Evolutionary conservation across 2,329 filamentous ascomycete genomes (phyloP).

Genomic region (Colletotrichum magnum): DNA sequence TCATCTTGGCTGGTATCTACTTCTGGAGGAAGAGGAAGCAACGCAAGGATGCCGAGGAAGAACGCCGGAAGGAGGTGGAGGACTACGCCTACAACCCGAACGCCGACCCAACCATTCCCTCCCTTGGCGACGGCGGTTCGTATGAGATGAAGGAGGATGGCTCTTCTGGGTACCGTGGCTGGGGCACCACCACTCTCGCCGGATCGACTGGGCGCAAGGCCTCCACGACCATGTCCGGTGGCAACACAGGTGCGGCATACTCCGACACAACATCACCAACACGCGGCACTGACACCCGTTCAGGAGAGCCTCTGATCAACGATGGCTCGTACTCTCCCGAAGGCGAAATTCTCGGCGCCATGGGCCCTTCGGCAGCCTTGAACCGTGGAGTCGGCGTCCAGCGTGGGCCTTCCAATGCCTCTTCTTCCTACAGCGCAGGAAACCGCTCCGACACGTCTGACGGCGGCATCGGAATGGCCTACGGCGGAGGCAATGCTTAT

Average conservation of each 20-base stretch:
- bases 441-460: slow-evolving; percentile 81
- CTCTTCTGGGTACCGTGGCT: slow-evolving; percentile 88
- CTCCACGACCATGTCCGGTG: slow-evolving; percentile 90
- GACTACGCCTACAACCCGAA: slow-evolving; percentile 99
- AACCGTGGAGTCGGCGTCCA: slow-evolving; percentile 80
- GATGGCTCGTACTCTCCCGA: slow-evolving; percentile 72
- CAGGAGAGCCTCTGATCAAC: slow-evolving; percentile 75
- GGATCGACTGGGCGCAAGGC: slow-evolving; percentile 84
- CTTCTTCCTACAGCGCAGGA: slow-evolving; percentile 91
- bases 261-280: slow-evolving; percentile 83
- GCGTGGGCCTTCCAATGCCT: slow-evolving; percentile 94
- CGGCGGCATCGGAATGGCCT: slow-evolving; percentile 60
- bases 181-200: slow-evolving; percentile 83
- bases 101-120: slow-evolving; percentile 83
- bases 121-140: slow-evolving; percentile 65
- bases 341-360: slow-evolving; percentile 85
- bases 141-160: slow-evolving; percentile 86
- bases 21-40: slow-evolving; percentile 93
- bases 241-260: slow-evolving; percentile 74
- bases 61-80: slow-evolving; percentile 94
- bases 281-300: slow-evolving; percentile 77
- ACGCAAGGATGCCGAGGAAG: slow-evolving; percentile 86
- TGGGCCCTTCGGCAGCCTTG: slow-evolving; percentile 79
- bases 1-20: slow-evolving; percentile 83
- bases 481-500: slow-evolving; percentile 60